phyloP scores from a whole-genome alignment of 2,329 filamentous ascomycete genomes.

The Mycosphaerella arachidis region DNA sequence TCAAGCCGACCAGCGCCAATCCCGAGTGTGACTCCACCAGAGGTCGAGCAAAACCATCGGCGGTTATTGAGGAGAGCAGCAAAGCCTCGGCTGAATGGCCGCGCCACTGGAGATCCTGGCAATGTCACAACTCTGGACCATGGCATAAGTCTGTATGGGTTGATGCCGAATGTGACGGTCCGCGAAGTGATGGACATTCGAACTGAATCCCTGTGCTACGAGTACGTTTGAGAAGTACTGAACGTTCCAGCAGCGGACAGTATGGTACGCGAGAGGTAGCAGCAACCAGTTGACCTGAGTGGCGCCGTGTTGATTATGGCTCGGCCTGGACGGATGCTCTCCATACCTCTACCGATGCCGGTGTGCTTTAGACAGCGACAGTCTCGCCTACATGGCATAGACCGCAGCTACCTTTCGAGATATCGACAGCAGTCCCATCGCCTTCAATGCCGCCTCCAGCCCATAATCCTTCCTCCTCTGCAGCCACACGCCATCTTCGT shows the following conservation, averaged over 20 bases:
- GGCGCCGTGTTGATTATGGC: no score
- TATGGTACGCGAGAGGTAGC: no score
- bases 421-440: conserved; percentile 27
- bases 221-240: neutral
- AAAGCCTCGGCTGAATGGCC: no score
- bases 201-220: neutral
- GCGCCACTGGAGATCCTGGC: no score
- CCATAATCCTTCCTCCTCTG: conserved; percentile 39
- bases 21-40: neutral
- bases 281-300: no score
- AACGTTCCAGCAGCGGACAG: no score
- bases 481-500: conserved; percentile 41
- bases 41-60: no score
- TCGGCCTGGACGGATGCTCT: no score
- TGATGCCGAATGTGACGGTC: neutral
- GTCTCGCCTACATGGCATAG: conserved; percentile 48
- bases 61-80: no score
- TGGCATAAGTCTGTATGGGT: neutral
- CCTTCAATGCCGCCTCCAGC: conserved; percentile 30
- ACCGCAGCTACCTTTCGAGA: conserved; percentile 35
- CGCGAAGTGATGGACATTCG: neutral
- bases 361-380: conserved; percentile 33
- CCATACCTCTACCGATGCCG: neutral
- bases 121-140: neutral
- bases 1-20: neutral